phyloP scores from a whole-genome alignment of 148 eudicot genomes.

The Mesembryanthemum crystallinum region DNA sequence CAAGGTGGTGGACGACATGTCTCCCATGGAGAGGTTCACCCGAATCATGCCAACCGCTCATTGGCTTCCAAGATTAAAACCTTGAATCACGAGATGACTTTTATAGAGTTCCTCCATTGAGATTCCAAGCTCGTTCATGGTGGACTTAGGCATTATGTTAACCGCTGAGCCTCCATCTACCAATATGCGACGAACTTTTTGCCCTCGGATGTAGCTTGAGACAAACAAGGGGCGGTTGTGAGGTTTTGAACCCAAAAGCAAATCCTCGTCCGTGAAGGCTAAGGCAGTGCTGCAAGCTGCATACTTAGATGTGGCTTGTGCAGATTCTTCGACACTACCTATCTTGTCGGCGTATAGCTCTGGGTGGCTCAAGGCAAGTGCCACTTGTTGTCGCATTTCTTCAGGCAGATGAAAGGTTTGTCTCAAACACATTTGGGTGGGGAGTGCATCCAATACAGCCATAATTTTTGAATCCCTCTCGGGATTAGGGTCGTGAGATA shows the following conservation, averaged over 20 bases:
- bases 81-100: neutral
- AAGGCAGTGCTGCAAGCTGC: neutral
- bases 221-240: neutral
- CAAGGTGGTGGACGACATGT: too few species aligned
- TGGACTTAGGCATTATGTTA: neutral
- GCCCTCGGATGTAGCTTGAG: neutral
- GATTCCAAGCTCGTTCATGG: too few species aligned
- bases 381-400: neutral
- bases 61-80: slow-evolving; percentile 3
- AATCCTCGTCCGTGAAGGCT: neutral
- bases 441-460: neutral
- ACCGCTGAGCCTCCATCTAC: slow-evolving; percentile 4
- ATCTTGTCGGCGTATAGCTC: neutral
- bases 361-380: neutral
- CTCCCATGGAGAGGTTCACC: neutral
- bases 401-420: neutral
- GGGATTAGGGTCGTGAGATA: neutral
- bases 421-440: neutral
- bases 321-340: neutral
- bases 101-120: too few species aligned
- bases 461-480: neutral
- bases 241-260: slow-evolving; percentile 4
- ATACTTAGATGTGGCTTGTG: neutral
- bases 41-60: neutral
- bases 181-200: slow-evolving; percentile 3